These are phyloP conservation scores for Setaria italica DNA, from an alignment of 202 grass and related monocot species.

Conservation along the genomic window DNA sequence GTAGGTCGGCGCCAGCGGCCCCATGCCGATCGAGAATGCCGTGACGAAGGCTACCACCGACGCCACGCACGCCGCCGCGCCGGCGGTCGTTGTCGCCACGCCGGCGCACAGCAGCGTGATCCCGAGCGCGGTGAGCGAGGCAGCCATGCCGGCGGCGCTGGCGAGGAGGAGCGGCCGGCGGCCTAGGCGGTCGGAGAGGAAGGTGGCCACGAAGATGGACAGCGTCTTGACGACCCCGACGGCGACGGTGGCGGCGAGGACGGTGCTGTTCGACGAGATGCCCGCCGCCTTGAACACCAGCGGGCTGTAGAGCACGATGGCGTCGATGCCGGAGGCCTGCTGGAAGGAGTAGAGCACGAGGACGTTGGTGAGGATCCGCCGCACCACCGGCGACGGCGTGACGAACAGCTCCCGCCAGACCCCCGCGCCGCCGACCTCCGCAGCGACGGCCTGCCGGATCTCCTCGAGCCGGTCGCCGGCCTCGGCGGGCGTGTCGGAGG, in stretches of 20 bases:
- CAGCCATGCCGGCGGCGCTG: constrained; percentile 54
- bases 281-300: constrained; percentile 62
- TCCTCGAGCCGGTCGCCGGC: neutral
- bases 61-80: too few relatives aligned
- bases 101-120: constrained; percentile 8
- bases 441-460: neutral
- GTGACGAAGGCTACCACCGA: too few relatives aligned
- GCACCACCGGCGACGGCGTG: constrained; percentile 40
- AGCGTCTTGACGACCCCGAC: constrained; percentile 62
- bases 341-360: constrained; percentile 59
- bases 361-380: constrained; percentile 54
- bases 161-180: constrained; percentile 62
- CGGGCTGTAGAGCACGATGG: constrained; percentile 76
- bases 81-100: neutral
- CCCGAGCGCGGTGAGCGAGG: constrained; percentile 48
- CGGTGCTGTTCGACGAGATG: constrained; percentile 29
- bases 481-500: neutral
- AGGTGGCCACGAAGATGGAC: constrained; percentile 65
- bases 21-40: too few relatives aligned
- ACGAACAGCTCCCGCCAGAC: constrained; percentile 56
- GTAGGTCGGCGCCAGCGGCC: too few relatives aligned
- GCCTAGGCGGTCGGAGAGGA: constrained; percentile 68
- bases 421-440: neutral
- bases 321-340: constrained; percentile 66
- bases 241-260: constrained; percentile 60